Conservation (phyloP, 2,329 filamentous ascomycete genomes). For the Sclerotinia spermophila region DNA sequence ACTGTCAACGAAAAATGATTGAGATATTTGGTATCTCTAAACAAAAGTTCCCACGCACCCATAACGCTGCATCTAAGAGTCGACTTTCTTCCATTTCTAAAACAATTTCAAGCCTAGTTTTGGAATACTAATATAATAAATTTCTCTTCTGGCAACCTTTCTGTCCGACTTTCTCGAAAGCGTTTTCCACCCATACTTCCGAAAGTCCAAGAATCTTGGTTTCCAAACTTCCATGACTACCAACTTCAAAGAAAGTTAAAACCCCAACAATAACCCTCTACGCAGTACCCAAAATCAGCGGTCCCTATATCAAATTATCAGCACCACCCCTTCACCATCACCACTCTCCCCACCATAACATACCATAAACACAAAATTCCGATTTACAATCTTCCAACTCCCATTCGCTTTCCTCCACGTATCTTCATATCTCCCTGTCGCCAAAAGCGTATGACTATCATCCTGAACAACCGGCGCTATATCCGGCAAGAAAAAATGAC, state of each 20-base stretch:
- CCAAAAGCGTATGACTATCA: background rate
- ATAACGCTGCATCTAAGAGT: fast-evolving
- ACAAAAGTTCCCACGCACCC: background rate
- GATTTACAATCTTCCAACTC: background rate
- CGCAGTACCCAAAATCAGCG: background rate
- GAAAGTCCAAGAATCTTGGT: background rate
- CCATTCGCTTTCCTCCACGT: background rate
- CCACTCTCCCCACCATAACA: background rate
- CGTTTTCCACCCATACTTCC: background rate
- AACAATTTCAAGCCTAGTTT: background rate
- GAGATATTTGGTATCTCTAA: background rate
- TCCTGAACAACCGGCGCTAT: background rate
- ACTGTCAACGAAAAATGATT: background rate
- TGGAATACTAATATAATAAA: background rate
- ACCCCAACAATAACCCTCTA: background rate
- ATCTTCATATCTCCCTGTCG: background rate
- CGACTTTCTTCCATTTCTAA: background rate
- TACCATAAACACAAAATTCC: background rate
- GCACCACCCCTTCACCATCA: too few relatives aligned
- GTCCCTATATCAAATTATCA: background rate
- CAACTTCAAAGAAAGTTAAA: background rate
- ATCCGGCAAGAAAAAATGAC: background rate
- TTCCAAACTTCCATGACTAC: background rate
- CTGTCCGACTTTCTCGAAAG: background rate
- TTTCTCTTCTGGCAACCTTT: background rate